Evolutionary conservation across 345 rosid species (phyloP).

Genomic region (Atalantia buxifolia): DNA sequence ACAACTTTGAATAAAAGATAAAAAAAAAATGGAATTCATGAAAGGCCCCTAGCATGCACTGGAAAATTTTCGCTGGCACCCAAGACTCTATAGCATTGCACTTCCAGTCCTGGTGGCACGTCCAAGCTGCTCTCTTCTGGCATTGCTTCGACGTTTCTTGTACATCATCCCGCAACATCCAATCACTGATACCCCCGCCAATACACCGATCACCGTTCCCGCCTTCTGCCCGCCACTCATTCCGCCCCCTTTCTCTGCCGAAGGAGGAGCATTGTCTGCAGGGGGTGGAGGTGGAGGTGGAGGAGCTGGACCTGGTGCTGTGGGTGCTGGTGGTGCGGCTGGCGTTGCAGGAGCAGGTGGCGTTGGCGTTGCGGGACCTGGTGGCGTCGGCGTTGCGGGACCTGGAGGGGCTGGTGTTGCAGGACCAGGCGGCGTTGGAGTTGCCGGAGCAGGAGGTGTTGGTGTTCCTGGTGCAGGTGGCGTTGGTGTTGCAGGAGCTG

Average conservation of each 20-base stretch:
- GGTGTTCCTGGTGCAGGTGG: neutral
- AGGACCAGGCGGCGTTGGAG: neutral
- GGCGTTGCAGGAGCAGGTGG: neutral
- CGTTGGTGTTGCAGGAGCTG: neutral
- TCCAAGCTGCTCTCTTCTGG: neutral
- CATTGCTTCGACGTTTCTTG: neutral
- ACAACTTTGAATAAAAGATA: neutral
- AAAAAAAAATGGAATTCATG: neutral
- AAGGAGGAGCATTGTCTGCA: neutral
- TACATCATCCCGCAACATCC: neutral
- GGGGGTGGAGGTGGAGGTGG: neutral
- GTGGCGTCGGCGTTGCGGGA: accelerated
- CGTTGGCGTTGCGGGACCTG: neutral
- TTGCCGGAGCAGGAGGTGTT: neutral
- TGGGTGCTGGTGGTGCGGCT: neutral
- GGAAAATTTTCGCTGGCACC: neutral
- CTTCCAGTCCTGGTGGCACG: neutral
- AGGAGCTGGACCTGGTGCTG: neutral
- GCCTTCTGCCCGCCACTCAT: slow-evolving; percentile 2
- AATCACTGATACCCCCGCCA: neutral
- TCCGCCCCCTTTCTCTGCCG: neutral
- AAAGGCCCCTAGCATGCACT: neutral
- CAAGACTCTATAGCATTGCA: neutral
- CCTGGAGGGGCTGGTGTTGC: neutral
- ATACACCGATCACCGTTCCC: neutral